Evolutionary conservation across 2,329 filamentous ascomycete genomes (phyloP), one percentile per base, ranked within the genome.

Genomic region (Xylaria sp.): DNA sequence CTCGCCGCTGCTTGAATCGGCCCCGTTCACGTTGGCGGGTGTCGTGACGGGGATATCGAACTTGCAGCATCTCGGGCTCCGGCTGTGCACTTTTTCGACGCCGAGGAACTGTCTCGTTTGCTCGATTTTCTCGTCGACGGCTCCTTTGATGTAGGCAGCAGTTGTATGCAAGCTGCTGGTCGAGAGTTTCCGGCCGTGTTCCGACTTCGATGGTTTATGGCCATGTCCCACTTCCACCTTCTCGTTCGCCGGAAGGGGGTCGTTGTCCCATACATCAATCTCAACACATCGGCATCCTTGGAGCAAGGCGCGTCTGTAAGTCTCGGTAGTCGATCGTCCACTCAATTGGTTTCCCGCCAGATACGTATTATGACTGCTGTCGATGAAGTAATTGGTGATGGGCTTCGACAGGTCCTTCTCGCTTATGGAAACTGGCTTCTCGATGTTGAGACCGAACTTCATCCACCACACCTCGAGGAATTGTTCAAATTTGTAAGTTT

Each of bases 321-420:
- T 85, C 59, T 92, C 86, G 0, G 88, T 85, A 34, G 88, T 91
- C 61, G 90, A 88, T 61, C 85, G 84, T 52, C 91, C 91, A 61
- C 85, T 87, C 47, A 94, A 80, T 74, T 97, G 93, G 68, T 96
- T 92, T 1, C 92, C 92, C 1, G 87, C 87, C 48, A 96, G 79
- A 72, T 96, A 97, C 0, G 92, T 97, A 72, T 97, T 97, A 78
- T 97, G 92, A 70, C 91, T 96, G 66, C 91, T 95, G 63, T 88
- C 96, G 72, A 97, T 92, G 73, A 91, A 97, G 76, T 97, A 97
- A 71, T 95, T 91, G 52, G 88, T 90, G 59, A 96, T 80, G 3
- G 91, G 89, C 55, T 82, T 83, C 0, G 81, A 82, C 37, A 85
- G 72, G 69, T 92, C 87, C 59, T 83, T 79, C 63, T 75, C 69